These are phyloP conservation scores for Sporothrix luriei DNA, from an alignment of 2,329 filamentous ascomycete genomes.

Conservation along the genomic window DNA sequence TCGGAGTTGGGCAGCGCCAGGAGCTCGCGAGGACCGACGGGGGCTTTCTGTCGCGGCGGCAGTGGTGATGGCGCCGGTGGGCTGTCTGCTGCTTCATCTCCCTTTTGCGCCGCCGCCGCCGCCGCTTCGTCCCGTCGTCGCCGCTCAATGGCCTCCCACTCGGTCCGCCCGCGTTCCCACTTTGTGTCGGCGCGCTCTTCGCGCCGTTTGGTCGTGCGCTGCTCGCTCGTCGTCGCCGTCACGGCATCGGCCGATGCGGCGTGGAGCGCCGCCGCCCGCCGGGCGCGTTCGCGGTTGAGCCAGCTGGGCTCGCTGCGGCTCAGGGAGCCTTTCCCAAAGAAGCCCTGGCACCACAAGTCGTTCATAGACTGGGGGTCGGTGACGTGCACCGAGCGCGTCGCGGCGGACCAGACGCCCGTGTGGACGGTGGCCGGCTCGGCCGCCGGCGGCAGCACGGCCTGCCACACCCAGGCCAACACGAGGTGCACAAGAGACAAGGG, in stretches of 20 bases:
- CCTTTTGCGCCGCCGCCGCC: background rate
- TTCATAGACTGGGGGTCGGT: slow-evolving; percentile 74
- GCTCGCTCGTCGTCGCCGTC: slow-evolving; percentile 66
- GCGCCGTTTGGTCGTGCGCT: slow-evolving; percentile 73
- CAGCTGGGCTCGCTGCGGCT: slow-evolving; percentile 95
- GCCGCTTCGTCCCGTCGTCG: slow-evolving; percentile 57
- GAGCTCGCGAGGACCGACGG: slow-evolving; percentile 53
- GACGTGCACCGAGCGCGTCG: slow-evolving; percentile 81
- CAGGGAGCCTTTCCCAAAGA: slow-evolving; percentile 91
- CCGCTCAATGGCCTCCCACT: slow-evolving; percentile 79
- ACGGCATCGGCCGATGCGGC: background rate
- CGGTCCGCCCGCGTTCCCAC: slow-evolving; percentile 84
- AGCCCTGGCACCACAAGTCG: slow-evolving; percentile 92
- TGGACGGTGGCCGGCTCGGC: slow-evolving; percentile 67
- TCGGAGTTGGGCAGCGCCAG: slow-evolving; percentile 60
- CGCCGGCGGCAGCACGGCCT: slow-evolving; percentile 67
- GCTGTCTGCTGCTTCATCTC: background rate
- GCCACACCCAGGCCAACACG: slow-evolving; percentile 73
- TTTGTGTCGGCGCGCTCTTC: slow-evolving; percentile 83
- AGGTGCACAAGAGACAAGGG: slow-evolving; percentile 85
- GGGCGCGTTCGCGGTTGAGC: slow-evolving; percentile 79
- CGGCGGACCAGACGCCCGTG: slow-evolving; percentile 75
- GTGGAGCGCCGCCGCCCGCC: slow-evolving; percentile 48
- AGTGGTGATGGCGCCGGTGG: background rate
- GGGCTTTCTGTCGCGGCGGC: slow-evolving; percentile 38